Evolutionary conservation across 495 filamentous ascomycete genomes (phyloP).

Genomic region (Aspergillus hancockii): DNA sequence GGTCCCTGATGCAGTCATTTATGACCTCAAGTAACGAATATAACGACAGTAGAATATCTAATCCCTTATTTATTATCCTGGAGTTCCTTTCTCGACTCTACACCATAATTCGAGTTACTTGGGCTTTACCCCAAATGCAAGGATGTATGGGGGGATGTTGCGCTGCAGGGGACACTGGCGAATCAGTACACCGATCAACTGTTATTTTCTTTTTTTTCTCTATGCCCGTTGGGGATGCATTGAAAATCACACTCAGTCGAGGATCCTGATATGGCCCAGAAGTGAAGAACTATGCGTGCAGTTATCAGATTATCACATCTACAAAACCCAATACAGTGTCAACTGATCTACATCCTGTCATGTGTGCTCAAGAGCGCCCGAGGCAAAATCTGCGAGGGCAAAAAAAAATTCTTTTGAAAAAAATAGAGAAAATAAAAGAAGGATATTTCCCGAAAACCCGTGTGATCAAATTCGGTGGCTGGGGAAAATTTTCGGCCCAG

Average conservation of each 20-base stretch:
- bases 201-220: background rate
- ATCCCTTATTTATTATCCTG: background rate
- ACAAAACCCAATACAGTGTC: background rate
- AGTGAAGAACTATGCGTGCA: background rate
- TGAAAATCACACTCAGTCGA: background rate
- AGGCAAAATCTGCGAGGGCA: too few relatives aligned
- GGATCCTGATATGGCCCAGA: background rate
- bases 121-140: constrained; percentile 10
- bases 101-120: background rate
- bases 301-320: constrained; percentile 8
- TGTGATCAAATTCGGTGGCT: constrained; percentile 20
- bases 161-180: background rate
- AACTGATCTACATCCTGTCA: constrained; percentile 7
- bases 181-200: constrained; percentile 2
- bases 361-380: background rate
- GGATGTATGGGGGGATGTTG: constrained; percentile 1
- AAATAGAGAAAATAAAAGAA: background rate
- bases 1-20: constrained; percentile 16
- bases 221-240: background rate
- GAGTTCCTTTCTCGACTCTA: background rate
- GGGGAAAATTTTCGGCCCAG: constrained; percentile 12
- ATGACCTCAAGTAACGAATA: constrained; percentile 6
- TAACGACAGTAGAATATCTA: background rate
- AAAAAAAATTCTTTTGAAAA: background rate
- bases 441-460: background rate